Evolutionary conservation across 352 stramenopile genomes (phyloP).

Genomic region (Thraustochytrium striatum): DNA sequence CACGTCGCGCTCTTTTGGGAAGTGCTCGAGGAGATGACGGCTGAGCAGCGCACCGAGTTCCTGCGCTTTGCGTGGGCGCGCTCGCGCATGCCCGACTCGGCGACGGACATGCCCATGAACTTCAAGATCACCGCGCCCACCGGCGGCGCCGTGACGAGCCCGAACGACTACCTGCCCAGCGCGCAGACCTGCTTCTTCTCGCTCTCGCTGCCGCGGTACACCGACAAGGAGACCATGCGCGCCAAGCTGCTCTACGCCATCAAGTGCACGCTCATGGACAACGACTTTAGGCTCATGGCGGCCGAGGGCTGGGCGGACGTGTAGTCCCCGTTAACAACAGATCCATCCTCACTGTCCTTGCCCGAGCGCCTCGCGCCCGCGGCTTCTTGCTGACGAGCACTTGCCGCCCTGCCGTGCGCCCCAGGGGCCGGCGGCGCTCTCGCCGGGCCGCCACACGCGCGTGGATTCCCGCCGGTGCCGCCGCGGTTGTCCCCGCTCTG

Average conservation of each 20-base stretch:
- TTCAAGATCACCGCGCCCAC: constrained; percentile 68
- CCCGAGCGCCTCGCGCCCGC: no score
- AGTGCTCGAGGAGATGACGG: constrained; percentile 55
- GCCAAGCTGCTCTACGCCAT: constrained; percentile 90
- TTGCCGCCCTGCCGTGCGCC: no score
- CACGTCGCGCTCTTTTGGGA: constrained; percentile 65
- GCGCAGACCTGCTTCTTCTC: constrained; percentile 95
- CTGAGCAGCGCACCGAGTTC: constrained; percentile 61
- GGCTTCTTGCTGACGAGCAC: no score
- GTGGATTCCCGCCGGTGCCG: no score
- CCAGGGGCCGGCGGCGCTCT: no score
- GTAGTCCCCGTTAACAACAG: no score
- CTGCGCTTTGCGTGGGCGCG: constrained; percentile 83
- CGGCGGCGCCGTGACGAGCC: constrained; percentile 65
- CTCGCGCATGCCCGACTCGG: constrained; percentile 66
- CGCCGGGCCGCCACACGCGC: no score
- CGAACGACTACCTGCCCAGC: constrained; percentile 75
- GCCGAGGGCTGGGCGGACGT: constrained; percentile 27
- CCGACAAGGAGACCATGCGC: constrained; percentile 81
- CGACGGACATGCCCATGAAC: constrained; percentile 52
- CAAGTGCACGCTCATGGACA: constrained; percentile 54
- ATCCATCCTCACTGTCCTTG: no score
- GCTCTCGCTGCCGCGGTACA: constrained; percentile 93
- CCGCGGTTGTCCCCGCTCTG: no score
- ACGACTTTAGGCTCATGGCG: constrained; percentile 6